Conservation (phyloP, 192 early-diverging fungal species). For the Pilobolus umbonatus region DNA sequence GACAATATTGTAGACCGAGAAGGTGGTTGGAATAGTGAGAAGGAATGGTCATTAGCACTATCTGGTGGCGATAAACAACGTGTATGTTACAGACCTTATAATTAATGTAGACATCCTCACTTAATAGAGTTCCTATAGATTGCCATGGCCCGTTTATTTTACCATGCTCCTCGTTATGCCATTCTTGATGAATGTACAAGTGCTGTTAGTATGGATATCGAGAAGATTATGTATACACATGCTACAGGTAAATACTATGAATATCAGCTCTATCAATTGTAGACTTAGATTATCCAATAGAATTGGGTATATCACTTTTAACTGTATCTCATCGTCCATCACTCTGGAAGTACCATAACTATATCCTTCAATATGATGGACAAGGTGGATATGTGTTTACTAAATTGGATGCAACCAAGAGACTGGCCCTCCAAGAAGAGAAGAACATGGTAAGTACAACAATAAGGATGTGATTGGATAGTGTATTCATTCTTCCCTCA, state of each 20-base stretch:
- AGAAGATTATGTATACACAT: constrained; percentile 86
- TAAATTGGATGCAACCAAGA: constrained; percentile 79
- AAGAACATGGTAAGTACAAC: constrained; percentile 59
- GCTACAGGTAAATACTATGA: too few species aligned
- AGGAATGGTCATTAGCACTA: constrained; percentile 88
- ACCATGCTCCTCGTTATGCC: constrained; percentile 91
- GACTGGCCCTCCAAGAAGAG: constrained; percentile 87
- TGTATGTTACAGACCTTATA: constrained; percentile 13
- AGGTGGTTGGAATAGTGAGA: constrained; percentile 85
- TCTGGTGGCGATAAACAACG: constrained; percentile 96
- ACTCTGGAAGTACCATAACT: constrained; percentile 96
- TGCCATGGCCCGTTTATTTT: constrained; percentile 95
- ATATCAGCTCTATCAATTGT: constrained; percentile 5
- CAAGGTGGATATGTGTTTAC: constrained; percentile 95
- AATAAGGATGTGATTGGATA: neutral
- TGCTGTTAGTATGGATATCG: constrained; percentile 93
- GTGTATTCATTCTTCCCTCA: neutral
- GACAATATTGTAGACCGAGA: constrained; percentile 80
- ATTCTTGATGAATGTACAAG: constrained; percentile 93
- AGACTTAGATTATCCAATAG: constrained; percentile 32
- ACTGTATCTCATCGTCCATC: constrained; percentile 69
- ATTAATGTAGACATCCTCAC: too few species aligned
- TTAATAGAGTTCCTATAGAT: constrained; percentile 41
- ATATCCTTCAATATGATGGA: constrained; percentile 92
- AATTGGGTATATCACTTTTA: constrained; percentile 54